phyloP scores from a whole-genome alignment of 2,329 filamentous ascomycete genomes.

The Teratosphaeria viscida region DNA sequence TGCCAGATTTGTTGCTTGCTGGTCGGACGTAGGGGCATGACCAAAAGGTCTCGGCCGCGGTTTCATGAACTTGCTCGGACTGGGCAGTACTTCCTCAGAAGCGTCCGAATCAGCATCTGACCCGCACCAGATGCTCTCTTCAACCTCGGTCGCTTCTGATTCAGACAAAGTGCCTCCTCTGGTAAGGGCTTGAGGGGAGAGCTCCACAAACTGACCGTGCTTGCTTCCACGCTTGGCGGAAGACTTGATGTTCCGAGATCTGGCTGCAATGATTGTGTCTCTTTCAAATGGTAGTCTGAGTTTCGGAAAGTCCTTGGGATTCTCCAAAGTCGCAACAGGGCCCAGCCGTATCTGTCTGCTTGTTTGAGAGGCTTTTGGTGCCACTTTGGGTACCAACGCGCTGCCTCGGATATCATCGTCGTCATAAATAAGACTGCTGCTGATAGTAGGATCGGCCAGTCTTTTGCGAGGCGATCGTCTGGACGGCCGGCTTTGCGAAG shows the following conservation, averaged over 20 bases:
- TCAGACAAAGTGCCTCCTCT: background rate
- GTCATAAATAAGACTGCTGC: background rate
- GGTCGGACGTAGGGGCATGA: background rate
- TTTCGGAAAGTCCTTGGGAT: background rate
- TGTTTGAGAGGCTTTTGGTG: background rate
- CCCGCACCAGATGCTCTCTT: slow-evolving; percentile 27
- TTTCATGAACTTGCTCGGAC: slow-evolving; percentile 16
- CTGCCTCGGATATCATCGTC: background rate
- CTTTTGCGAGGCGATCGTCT: background rate
- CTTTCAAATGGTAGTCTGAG: background rate
- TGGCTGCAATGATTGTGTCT: background rate
- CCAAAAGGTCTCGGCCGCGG: slow-evolving; percentile 1
- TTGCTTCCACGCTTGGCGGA: background rate
- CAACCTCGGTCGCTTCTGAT: slow-evolving; percentile 18
- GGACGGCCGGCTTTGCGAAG: background rate
- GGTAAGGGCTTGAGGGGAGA: background rate
- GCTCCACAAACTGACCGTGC: background rate
- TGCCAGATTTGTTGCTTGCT: background rate
- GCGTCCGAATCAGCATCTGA: slow-evolving; percentile 12
- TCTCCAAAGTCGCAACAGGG: slow-evolving; percentile 1
- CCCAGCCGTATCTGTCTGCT: slow-evolving; percentile 5
- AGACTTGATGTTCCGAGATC: background rate
- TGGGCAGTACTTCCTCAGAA: slow-evolving; percentile 19
- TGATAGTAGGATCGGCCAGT: background rate
- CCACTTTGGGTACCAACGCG: background rate